These are phyloP conservation scores for Betula pendula DNA, from an alignment of 306 rosid genomes.

Conservation along the genomic window DNA sequence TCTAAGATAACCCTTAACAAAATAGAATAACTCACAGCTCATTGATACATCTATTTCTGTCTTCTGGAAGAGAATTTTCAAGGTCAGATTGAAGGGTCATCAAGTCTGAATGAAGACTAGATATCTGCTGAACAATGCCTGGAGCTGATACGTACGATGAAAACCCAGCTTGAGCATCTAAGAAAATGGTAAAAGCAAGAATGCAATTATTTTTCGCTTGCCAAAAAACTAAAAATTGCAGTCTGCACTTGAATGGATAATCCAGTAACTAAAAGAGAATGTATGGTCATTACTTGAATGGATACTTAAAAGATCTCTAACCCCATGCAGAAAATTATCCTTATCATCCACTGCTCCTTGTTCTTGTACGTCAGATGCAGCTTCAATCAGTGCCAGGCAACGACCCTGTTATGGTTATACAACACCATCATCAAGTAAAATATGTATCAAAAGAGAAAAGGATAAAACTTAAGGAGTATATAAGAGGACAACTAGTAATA, in stretches of 20 bases:
- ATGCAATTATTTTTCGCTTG: slow-evolving; percentile 11
- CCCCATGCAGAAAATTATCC: slow-evolving; percentile 88
- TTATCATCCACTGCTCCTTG: slow-evolving; percentile 97
- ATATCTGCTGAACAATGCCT: slow-evolving; percentile 91
- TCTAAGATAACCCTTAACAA: slow-evolving; percentile 1
- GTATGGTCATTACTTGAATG: slow-evolving; percentile 65
- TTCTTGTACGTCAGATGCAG: slow-evolving; percentile 90
- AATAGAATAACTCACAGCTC: slow-evolving; percentile 68
- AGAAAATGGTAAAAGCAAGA: slow-evolving; percentile 22
- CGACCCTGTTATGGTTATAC: slow-evolving; percentile 55
- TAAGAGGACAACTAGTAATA: background rate
- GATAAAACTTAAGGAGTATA: background rate
- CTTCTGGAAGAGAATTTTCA: slow-evolving; percentile 95
- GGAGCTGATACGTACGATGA: slow-evolving; percentile 97
- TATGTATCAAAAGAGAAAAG: slow-evolving; percentile 9
- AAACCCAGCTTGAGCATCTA: slow-evolving; percentile 80
- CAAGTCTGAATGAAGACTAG: slow-evolving; percentile 82
- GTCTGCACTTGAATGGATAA: slow-evolving; percentile 22
- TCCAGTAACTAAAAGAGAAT: slow-evolving; percentile 11
- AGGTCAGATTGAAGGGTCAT: slow-evolving; percentile 84
- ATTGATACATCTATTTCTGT: slow-evolving; percentile 88
- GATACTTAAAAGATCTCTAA: slow-evolving; percentile 90
- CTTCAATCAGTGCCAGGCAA: slow-evolving; percentile 88
- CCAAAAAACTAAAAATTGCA: slow-evolving; percentile 29
- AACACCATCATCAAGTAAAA: slow-evolving; percentile 16